A percentile compares a stretch with the other conserved stretches of the same genome.
These are phyloP conservation scores for Magnaporthiopsis incrustans DNA, from an alignment of 2,329 filamentous ascomycete species.

Conservation along the genomic window DNA sequence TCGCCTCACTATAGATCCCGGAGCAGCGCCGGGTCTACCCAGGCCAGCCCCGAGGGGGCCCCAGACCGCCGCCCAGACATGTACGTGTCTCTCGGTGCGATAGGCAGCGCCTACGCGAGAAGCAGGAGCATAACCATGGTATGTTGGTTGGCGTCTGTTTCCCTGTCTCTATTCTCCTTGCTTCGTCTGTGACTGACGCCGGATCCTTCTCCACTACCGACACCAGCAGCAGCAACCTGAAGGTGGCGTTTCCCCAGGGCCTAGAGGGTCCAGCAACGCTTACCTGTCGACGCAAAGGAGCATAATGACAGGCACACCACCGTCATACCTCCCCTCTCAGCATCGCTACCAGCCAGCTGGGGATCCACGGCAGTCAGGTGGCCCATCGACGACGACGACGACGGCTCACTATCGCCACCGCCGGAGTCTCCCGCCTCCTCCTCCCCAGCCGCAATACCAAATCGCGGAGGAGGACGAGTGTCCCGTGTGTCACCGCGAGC, in stretches of 20 bases:
- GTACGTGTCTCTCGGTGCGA: neutral
- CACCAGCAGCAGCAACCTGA: neutral
- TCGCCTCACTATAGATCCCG: constrained; percentile 36
- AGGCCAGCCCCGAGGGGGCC: constrained; percentile 23
- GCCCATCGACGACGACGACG: neutral
- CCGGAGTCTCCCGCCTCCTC: constrained; percentile 25
- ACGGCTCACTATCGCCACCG: constrained; percentile 14
- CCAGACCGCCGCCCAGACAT: constrained; percentile 24
- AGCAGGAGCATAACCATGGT: constrained; percentile 45
- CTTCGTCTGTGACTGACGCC: neutral
- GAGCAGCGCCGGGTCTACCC: constrained; percentile 22
- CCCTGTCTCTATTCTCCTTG: neutral
- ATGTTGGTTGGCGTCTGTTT: constrained; percentile 15
- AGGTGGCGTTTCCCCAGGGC: constrained; percentile 1
- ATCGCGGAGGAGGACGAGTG: constrained; percentile 70
- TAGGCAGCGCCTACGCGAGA: constrained; percentile 23
- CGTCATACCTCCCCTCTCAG: constrained; percentile 23
- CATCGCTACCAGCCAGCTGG: neutral
- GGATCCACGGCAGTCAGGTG: neutral
- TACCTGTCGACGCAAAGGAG: constrained; percentile 25
- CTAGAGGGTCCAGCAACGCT: constrained; percentile 11
- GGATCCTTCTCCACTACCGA: neutral
- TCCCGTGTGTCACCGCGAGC: constrained; percentile 65
- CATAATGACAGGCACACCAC: constrained; percentile 32
- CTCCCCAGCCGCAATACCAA: constrained; percentile 15